Evolutionary conservation across 495 filamentous ascomycete species (phyloP), one percentile per base, ranked within the genome.

Genomic region (Penicillium tannophilum): DNA sequence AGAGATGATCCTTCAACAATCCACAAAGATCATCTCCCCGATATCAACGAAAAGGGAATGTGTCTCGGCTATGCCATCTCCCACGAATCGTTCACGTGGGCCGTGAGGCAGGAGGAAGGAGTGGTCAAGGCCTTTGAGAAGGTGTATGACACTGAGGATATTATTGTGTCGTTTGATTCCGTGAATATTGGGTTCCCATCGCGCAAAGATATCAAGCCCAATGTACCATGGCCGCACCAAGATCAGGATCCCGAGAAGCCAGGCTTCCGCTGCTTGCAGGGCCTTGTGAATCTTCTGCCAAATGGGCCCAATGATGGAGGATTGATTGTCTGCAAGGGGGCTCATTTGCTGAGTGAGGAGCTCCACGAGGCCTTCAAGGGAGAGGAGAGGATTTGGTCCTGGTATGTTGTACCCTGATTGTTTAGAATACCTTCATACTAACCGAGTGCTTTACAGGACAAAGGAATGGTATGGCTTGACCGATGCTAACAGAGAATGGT

Each of bases 231-330:
- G 75, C 75, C 75, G 11, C 75, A 78, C 50, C 65, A 70, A 50
- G 75, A 78, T 47, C 75, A 78, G 54, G 64, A 70, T 50, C 72
- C 73, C 10, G 62, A 63, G 12, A 71, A 69, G 49, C 67, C 65
- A 7, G 73, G 74, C 31, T 72, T 77, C 60, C 59, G 67, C 7
- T 77, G 75, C 42, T 52, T 78, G 36, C 75, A 78, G 50, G 75
- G 72, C 24, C 59, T 78, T 39, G 66, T 76, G 23, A 78, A 76
- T 54, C 65, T 74, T 3, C 48, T 61, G 10, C 74, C 74, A 11
- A 67, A 65, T 58, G 75, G 75, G 1, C 66, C 71, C 1, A 64
- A 73, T 8, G 75, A 78, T 60, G 70, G 70, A 19, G 70, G 70
- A 2, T 57, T 73, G 9, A 67, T 70, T 42, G 62, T 70, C 33